Evolutionary conservation across 495 filamentous ascomycete species (phyloP), one percentile per base, ranked within the genome.

Genomic region (Haplographium delicatum): DNA sequence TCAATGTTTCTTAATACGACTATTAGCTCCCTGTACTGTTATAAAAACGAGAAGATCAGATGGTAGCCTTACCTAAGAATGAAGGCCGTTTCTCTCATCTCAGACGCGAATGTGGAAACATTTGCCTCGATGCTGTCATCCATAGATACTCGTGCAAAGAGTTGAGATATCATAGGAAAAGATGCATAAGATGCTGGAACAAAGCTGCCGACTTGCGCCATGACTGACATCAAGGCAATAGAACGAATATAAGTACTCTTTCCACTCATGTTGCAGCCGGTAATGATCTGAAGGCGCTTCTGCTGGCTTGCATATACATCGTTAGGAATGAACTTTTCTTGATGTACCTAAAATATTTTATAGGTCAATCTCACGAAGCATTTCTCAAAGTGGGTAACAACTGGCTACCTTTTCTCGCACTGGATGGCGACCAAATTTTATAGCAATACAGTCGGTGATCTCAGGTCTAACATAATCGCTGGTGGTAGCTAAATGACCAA

Each of bases 201-300:
- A 65, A 93, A 98, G 56, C 81, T 88, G 23, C 93, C 93, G 50
- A 94, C 82, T 58, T 98, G 93, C 4, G 89, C 88, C 88, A 98
- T 93, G 41, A 98, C 78, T 23, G 83, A 78, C 64, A 91, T 82
- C 8, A 98, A 70, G 15, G 91, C 89, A 33, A 96, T 72, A 5
- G 82, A 84, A 51, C 88, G 83, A 61, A 97, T 95, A 68, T 94
- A 97, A 0, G 91, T 97, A 52, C 88, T 89, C 62, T 96, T 96
- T n/a, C 93, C 93, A 59, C 89, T 94, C 94, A 96, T 97, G 65
- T 98, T 98, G 66, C 89, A 93, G 33, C 93, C 93, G 5, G 93
- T 96, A 61, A 98, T 84, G 52, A 97, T 87, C 52, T 95, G 89
- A 64, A 96, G 91, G 6, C 91, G 81, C 26, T 75, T 78, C 50